phyloP scores from a whole-genome alignment of 257 asterid species.

The Scutellaria barbata region DNA sequence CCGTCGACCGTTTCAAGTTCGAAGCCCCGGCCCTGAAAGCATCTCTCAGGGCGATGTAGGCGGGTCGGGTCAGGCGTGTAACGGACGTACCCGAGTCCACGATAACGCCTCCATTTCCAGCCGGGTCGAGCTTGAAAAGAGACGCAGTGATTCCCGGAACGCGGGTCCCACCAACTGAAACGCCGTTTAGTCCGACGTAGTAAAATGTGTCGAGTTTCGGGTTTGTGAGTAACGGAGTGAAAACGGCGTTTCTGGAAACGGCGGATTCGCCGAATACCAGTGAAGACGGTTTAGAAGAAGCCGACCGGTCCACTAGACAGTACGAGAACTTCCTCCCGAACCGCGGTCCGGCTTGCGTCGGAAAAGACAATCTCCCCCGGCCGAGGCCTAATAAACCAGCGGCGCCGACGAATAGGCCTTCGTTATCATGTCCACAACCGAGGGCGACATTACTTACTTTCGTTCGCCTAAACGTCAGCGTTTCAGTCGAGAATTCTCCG shows the following conservation, averaged over 20 bases:
- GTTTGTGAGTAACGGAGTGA: constrained; percentile 67
- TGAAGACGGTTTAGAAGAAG: constrained; percentile 63
- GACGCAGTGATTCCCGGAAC: constrained; percentile 57
- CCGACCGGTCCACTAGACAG: constrained; percentile 79
- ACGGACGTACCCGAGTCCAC: constrained; percentile 92
- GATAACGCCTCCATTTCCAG: constrained; percentile 79
- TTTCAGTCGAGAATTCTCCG: constrained; percentile 88
- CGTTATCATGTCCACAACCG: constrained; percentile 92
- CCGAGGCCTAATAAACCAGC: constrained; percentile 93
- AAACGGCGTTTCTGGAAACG: constrained; percentile 59
- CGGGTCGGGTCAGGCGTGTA: constrained; percentile 76
- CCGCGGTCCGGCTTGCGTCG: constrained; percentile 61
- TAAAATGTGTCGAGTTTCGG: constrained; percentile 79
- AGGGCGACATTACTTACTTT: constrained; percentile 55
- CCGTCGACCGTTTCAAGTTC: constrained; percentile 49
- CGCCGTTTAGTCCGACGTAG: constrained; percentile 69
- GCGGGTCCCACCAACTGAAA: constrained; percentile 78
- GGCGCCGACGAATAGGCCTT: constrained; percentile 85
- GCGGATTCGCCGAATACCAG: constrained; percentile 72
- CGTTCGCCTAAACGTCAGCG: constrained; percentile 68
- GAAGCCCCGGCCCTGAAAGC: constrained; percentile 66
- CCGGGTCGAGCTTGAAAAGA: constrained; percentile 56
- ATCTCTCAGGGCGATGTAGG: constrained; percentile 68
- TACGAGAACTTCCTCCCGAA: constrained; percentile 75
- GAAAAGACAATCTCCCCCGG: constrained; percentile 73